Evolutionary conservation across 1,284 basidiomycete genomes (phyloP).

Genomic region (Ceratobasidium sp.): DNA sequence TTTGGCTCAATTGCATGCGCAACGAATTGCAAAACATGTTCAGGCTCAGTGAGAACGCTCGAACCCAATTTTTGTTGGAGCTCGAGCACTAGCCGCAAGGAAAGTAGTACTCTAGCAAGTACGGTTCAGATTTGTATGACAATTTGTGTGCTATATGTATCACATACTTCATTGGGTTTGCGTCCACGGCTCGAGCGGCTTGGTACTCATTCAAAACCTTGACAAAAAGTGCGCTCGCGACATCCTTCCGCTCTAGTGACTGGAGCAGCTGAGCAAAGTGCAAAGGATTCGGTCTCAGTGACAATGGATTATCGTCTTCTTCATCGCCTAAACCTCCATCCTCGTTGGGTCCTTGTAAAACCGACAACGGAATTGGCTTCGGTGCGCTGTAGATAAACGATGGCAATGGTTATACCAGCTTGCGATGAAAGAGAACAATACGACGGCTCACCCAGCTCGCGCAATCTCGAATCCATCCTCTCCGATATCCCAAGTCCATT

Average conservation of each 20-base stretch:
- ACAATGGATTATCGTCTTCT: conserved; percentile 58
- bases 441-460: conserved; percentile 47
- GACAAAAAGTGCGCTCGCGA: conserved; percentile 80
- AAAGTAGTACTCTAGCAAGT: conserved; percentile 65
- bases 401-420: neutral
- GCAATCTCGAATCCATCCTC: conserved; percentile 46
- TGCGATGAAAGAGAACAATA: conserved; percentile 33
- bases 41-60: conserved; percentile 77
- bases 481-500: conserved; percentile 52
- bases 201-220: conserved; percentile 79
- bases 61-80: conserved; percentile 79
- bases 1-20: conserved; percentile 70
- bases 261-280: conserved; percentile 77
- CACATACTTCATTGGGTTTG: conserved; percentile 52
- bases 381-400: conserved; percentile 10
- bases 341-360: conserved; percentile 42
- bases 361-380: conserved; percentile 35
- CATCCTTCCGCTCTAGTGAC: conserved; percentile 73
- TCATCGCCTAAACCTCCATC: conserved; percentile 60
- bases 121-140: conserved; percentile 49
- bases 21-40: conserved; percentile 82
- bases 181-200: conserved; percentile 59
- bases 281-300: conserved; percentile 75
- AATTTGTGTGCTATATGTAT: neutral
- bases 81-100: conserved; percentile 81